Conservation (phyloP, 1,139 yeast genomes). For the Geotrichum fermentans region DNA sequence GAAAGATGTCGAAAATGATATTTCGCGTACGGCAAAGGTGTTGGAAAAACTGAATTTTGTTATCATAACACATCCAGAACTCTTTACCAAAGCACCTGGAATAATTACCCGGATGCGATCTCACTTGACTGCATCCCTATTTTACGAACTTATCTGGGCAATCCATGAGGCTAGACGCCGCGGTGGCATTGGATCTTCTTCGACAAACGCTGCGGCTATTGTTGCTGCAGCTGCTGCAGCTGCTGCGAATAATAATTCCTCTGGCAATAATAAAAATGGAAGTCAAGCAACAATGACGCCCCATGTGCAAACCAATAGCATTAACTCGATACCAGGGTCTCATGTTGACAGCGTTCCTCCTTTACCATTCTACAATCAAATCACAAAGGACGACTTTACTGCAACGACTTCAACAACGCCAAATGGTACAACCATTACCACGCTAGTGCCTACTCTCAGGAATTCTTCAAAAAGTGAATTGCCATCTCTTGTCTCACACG, state of each 20-base stretch:
- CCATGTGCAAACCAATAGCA: constrained; percentile 1
- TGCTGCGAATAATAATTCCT: constrained; percentile 6
- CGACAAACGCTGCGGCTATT: constrained; percentile 19
- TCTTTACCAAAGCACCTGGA: constrained; percentile 62
- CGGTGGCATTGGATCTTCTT: constrained; percentile 30
- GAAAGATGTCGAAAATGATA: constrained; percentile 87
- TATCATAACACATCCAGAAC: constrained; percentile 79
- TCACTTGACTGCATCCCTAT: constrained; percentile 83
- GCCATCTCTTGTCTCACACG: no score
- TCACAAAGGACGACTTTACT: constrained; percentile 84
- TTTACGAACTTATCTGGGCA: constrained; percentile 91
- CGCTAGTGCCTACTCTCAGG: constrained; percentile 67
- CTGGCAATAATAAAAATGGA: constrained; percentile 1
- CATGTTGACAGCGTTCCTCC: constrained; percentile 45
- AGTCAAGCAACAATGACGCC: background rate
- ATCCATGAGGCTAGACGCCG: constrained; percentile 90
- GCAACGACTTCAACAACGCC: constrained; percentile 85
- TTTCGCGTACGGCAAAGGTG: constrained; percentile 88
- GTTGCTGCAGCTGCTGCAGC: constrained; percentile 21
- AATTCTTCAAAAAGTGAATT: no score
- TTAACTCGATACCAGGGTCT: constrained; percentile 17
- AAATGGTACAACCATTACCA: constrained; percentile 86
- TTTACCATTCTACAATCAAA: constrained; percentile 87
- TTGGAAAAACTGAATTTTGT: constrained; percentile 85
- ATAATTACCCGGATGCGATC: constrained; percentile 86